Evolutionary conservation across 2,329 filamentous ascomycete genomes (phyloP), one percentile per base, ranked within the genome.

Genomic region (Alternaria angustiovoidea): DNA sequence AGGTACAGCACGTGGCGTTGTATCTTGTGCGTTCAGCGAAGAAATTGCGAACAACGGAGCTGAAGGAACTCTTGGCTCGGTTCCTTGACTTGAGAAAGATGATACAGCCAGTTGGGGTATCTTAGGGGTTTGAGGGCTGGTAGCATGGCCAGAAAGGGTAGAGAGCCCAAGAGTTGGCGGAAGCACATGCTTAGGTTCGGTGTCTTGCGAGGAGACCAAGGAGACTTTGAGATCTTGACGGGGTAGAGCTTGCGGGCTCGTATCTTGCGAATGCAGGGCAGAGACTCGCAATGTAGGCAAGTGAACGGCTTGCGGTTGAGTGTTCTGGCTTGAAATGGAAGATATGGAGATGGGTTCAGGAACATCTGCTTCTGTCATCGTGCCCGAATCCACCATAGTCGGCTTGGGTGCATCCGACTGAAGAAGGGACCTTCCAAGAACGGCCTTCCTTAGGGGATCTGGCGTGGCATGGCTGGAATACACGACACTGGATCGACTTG

Each of bases 351-450:
- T 64, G 22, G 64, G 64, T 52, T 78, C 74, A 28, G 81, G 81
- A 59, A 81, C 77, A 84, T 83, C 86, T 24, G 85, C 81, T 51
- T 89, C 87, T 7, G 87, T 89, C 87, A 89, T 89, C 64, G 85
- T 84, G 43, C 82, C 82, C 51, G 85, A 84, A 72, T 89, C 87
- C 32, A 88, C 84, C 86, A 88, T 88, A 26, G 73, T 63, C 7
- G 80, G 64, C 59, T 57, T 76, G 38, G 65, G 68, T 16, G 59
- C 44, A 39, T 63, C 59, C 4, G 65, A 63, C 36, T 71, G 67
- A 16, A 72, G 66, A 54, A 68, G 67, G 20, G 72, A 75, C 39
- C 62, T 64, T 42, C 59, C 63, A 12, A 68, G 58, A 8, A 68
- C 32, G 51, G 67, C 58, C 52, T 65, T 73, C 41, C 68, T 61